Evolutionary conservation across 306 rosid species (phyloP).

Genomic region (Malus orientalis): DNA sequence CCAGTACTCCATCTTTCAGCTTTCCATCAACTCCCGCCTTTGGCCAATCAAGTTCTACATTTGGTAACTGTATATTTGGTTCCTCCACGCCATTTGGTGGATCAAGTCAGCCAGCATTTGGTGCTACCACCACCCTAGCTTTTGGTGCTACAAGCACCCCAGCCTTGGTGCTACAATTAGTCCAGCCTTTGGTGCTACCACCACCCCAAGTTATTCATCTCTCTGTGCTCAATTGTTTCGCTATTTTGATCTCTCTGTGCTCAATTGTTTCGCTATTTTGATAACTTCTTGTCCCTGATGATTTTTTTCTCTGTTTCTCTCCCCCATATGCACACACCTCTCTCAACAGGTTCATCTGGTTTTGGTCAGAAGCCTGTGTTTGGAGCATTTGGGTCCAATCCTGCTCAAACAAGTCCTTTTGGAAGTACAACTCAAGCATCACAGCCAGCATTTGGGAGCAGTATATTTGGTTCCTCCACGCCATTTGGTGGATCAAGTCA

Average conservation of each 20-base stretch:
- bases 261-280: neutral
- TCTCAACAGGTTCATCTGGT: conserved; percentile 46
- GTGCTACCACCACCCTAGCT: conserved; percentile 18
- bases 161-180: neutral
- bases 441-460: conserved; percentile 48
- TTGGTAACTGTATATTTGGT: neutral
- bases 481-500: too few species aligned
- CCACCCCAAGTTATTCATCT: too few species aligned
- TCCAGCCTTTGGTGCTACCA: conserved; percentile 25
- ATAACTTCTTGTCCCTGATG: conserved; percentile 8
- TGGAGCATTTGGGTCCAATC: conserved; percentile 74
- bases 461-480: too few species aligned
- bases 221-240: too few species aligned
- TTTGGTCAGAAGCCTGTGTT: conserved; percentile 83
- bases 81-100: too few species aligned
- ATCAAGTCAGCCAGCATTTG: too few species aligned
- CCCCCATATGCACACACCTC: neutral
- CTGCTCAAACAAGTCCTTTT: conserved; percentile 70
- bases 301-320: neutral
- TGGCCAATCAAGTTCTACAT: conserved; percentile 69
- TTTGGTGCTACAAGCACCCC: conserved; percentile 22
- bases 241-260: neutral
- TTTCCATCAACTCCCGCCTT: conserved; percentile 53
- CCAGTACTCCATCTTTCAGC: conserved; percentile 64
- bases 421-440: conserved; percentile 65